Conservation (phyloP, 2,329 filamentous ascomycete genomes). For the Coccinonectria pachysandricola region DNA sequence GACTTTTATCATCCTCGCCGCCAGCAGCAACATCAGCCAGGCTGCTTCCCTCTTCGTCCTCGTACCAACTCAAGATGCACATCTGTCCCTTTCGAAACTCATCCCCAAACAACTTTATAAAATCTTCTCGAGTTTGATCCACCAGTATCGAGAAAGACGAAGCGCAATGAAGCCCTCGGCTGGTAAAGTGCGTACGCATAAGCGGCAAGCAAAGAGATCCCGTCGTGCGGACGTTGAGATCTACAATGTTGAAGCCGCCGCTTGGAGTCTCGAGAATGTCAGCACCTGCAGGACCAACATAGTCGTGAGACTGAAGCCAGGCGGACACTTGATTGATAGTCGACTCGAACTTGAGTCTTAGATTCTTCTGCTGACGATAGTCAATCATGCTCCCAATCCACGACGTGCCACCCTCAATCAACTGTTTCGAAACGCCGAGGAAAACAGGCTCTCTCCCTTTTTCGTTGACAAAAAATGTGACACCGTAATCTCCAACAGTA, state of each 20-base stretch:
- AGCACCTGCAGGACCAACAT: conserved; percentile 24
- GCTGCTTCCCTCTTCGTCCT: conserved; percentile 18
- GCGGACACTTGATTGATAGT: conserved; percentile 13
- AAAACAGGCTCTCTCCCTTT: conserved; percentile 16
- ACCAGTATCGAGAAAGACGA: conserved; percentile 21
- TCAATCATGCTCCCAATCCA: conserved; percentile 26
- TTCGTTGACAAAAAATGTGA: conserved; percentile 25
- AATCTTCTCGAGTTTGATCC: conserved; percentile 12
- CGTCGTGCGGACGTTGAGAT: conserved; percentile 25
- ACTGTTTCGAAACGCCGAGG: conserved; percentile 25
- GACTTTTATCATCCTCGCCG: conserved; percentile 12
- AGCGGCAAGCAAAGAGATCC: conserved; percentile 22
- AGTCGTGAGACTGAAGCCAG: conserved; percentile 20
- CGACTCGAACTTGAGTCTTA: conserved; percentile 17
- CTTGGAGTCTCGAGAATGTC: conserved; percentile 22
- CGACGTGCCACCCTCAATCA: conserved; percentile 20
- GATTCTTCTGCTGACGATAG: conserved; percentile 20
- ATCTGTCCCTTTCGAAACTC: conserved; percentile 19
- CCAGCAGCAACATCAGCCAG: conserved; percentile 23
- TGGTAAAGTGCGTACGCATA: conserved; percentile 19
- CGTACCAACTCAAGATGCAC: conserved; percentile 24
- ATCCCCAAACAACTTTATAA: conserved; percentile 15
- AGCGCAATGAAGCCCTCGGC: conserved; percentile 15
- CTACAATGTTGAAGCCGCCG: conserved; percentile 19
- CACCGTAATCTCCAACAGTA: conserved; percentile 22